Percentiles rank a stretch among this genome's conserved stretches.
Evolutionary conservation across 2,329 filamentous ascomycete species (phyloP).

Genomic region (Sphaerulina populicola): DNA sequence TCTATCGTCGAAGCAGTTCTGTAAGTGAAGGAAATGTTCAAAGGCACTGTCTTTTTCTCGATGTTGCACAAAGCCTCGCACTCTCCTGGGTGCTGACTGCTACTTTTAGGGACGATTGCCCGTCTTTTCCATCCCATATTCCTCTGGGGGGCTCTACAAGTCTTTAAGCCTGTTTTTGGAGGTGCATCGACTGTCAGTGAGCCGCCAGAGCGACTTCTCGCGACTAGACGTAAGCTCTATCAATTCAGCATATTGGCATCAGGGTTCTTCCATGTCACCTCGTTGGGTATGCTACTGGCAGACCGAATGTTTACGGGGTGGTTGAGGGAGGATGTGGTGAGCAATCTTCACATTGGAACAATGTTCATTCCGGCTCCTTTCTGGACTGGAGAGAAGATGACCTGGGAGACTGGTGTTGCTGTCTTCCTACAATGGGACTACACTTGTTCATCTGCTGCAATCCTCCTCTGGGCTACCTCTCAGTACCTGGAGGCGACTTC

Average conservation of each 20-base stretch:
- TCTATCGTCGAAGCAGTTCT: constrained; percentile 17
- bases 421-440: constrained; percentile 24
- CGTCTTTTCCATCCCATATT: constrained; percentile 22
- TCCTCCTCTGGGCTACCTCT: constrained; percentile 17
- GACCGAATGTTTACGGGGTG: constrained; percentile 12
- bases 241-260: constrained; percentile 21
- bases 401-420: constrained; percentile 17
- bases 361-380: constrained; percentile 17
- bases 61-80: too few species aligned
- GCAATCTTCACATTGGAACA: constrained; percentile 9
- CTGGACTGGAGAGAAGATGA: constrained; percentile 9
- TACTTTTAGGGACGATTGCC: constrained; percentile 12
- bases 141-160: constrained; percentile 8
- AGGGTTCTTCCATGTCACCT: constrained; percentile 19
- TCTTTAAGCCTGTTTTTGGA: constrained; percentile 2
- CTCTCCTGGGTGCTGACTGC: too few species aligned
- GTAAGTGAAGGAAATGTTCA: too few species aligned
- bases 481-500: constrained; percentile 14
- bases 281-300: constrained; percentile 14
- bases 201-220: constrained; percentile 4
- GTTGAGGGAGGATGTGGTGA: constrained; percentile 13
- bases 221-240: constrained; percentile 15
- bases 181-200: background rate
- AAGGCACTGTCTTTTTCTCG: too few species aligned
- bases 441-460: constrained; percentile 15